Evolutionary conservation across 2,329 filamentous ascomycete genomes (phyloP).

Genomic region (Fusarium fujikuroi): DNA sequence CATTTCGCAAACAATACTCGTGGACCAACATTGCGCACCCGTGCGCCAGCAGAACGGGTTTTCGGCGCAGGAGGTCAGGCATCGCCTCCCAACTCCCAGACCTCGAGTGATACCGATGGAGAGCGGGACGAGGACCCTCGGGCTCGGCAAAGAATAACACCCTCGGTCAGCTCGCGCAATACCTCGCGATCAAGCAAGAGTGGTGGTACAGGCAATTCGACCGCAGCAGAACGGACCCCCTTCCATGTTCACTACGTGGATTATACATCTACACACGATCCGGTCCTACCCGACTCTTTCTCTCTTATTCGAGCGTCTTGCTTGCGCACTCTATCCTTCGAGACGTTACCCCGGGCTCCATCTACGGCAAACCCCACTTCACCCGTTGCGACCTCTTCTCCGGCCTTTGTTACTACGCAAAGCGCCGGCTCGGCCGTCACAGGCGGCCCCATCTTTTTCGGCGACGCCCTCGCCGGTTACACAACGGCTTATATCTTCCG

Average conservation of each 20-base stretch:
- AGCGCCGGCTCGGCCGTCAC: slow-evolving; percentile 65
- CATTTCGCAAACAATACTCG: slow-evolving; percentile 53
- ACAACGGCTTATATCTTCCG: slow-evolving; percentile 78
- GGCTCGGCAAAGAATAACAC: slow-evolving; percentile 54
- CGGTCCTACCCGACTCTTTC: slow-evolving; percentile 69
- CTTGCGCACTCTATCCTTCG: slow-evolving; percentile 72
- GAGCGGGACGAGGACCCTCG: slow-evolving; percentile 58
- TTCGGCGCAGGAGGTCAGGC: slow-evolving; percentile 59
- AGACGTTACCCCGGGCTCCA: slow-evolving; percentile 70
- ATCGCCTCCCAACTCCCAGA: slow-evolving; percentile 64
- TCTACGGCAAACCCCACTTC: slow-evolving; percentile 54
- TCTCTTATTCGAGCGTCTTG: slow-evolving; percentile 74
- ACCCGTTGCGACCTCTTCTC: slow-evolving; percentile 52
- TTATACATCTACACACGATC: slow-evolving; percentile 76
- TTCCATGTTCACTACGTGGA: slow-evolving; percentile 73
- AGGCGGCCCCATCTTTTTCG: slow-evolving; percentile 75
- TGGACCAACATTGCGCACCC: slow-evolving; percentile 69
- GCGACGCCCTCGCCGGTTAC: slow-evolving; percentile 72
- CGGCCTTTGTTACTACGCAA: slow-evolving; percentile 65
- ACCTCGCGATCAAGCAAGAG: slow-evolving; percentile 65
- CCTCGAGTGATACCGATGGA: slow-evolving; percentile 63
- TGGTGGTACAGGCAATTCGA: slow-evolving; percentile 58
- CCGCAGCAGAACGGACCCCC: slow-evolving; percentile 55
- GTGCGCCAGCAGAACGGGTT: slow-evolving; percentile 69
- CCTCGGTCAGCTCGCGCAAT: slow-evolving; percentile 56